phyloP scores from a whole-genome alignment of 73 alveolate genomes.

The Breviolum minutum region DNA sequence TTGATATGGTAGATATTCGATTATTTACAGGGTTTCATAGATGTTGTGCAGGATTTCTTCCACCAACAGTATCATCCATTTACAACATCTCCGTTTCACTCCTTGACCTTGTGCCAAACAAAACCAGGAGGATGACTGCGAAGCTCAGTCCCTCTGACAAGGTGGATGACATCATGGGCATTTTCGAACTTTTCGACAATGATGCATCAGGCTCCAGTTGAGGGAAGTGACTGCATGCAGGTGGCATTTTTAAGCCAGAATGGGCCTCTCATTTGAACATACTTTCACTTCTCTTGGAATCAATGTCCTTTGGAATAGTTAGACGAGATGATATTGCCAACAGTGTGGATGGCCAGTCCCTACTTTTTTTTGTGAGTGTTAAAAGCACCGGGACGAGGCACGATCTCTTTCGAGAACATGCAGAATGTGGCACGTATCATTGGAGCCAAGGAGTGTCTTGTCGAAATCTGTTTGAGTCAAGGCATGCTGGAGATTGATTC shows the following conservation, averaged over 20 bases:
- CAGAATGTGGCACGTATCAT: conserved; percentile 93
- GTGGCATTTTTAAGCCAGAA: too few relatives aligned
- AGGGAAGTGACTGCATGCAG: not conserved
- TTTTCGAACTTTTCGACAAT: conserved; percentile 90
- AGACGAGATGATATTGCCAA: too few relatives aligned
- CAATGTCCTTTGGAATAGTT: too few relatives aligned
- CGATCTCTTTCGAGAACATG: conserved; percentile 91
- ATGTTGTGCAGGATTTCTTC: too few relatives aligned
- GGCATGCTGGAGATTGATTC: not conserved
- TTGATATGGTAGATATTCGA: too few relatives aligned
- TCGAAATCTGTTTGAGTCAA: not conserved
- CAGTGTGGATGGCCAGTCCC: too few relatives aligned
- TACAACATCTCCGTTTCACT: too few relatives aligned
- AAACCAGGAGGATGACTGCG: conserved; percentile 94
- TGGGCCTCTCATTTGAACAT: too few relatives aligned
- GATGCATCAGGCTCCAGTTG: conserved; percentile 55
- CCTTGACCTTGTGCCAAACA: not conserved
- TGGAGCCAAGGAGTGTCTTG: conserved; percentile 80
- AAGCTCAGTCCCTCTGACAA: conserved; percentile 94
- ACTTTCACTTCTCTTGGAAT: too few relatives aligned
- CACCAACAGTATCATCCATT: too few relatives aligned
- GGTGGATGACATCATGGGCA: conserved; percentile 94
- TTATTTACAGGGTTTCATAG: too few relatives aligned
- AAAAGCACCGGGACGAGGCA: not conserved
- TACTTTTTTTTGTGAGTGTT: too few relatives aligned